These are phyloP conservation scores for Sordariomycetes sp. DNA, from an alignment of 2,329 filamentous ascomycete genomes.

Conservation along the genomic window DNA sequence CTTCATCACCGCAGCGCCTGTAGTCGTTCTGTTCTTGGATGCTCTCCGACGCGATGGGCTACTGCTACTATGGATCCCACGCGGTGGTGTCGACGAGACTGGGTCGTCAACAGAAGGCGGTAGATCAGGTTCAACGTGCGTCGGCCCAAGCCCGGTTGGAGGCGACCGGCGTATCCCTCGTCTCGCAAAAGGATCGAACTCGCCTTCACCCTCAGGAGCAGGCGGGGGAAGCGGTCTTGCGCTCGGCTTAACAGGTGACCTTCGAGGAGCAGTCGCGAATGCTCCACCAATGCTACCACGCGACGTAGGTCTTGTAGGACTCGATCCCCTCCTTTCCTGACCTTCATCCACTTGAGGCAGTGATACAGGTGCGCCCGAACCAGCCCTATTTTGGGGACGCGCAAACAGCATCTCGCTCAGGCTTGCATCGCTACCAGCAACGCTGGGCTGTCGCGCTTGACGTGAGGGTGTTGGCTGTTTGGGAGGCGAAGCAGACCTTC, in stretches of 20 bases:
- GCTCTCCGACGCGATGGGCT: conserved; percentile 36
- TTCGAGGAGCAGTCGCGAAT: conserved; percentile 24
- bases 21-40: conserved; percentile 25
- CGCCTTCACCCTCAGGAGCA: conserved; percentile 28
- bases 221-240: conserved; percentile 39
- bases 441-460: conserved; percentile 6
- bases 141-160: conserved; percentile 5
- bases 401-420: conserved; percentile 17
- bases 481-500: conserved; percentile 25
- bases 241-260: conserved; percentile 30
- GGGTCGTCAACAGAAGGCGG: conserved; percentile 48
- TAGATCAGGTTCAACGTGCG: conserved; percentile 48
- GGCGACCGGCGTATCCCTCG: conserved; percentile 20
- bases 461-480: conserved; percentile 10
- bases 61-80: conserved; percentile 52
- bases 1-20: too few species aligned
- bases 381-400: too few species aligned
- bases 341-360: background rate
- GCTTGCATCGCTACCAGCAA: conserved; percentile 12
- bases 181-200: conserved; percentile 30
- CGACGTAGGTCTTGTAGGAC: conserved; percentile 6
- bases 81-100: conserved; percentile 43
- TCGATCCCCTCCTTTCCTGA: conserved; percentile 12
- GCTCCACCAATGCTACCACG: conserved; percentile 14
- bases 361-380: background rate